Evolutionary conservation across 2,329 filamentous ascomycete species (phyloP), one percentile per base, ranked within the genome.

Genomic region (Falciphora oryzae): DNA sequence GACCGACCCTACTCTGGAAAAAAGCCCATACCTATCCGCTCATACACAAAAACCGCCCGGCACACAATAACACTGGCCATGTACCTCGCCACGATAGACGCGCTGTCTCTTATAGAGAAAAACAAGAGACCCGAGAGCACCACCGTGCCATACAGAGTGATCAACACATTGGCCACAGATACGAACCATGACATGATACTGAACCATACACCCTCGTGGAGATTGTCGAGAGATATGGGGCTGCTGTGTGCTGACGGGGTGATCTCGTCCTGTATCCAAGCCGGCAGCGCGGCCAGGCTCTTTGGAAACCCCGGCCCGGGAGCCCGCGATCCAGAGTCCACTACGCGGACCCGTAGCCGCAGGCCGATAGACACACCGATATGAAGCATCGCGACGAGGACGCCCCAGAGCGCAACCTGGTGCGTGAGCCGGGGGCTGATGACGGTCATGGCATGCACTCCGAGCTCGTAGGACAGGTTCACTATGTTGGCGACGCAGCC

Each of bases 381-480:
- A 18, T 64, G 57, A 16, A 73, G 68, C 16, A 70, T 22, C 8
- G 70, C 62, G 44, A 67, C 68, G 18, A 70, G 65, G 28, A 70
- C 66, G 8, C 70, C 70, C 72, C 71, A 73, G 16, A 73, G 62
- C 27, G 70, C 69, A 31, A 70, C 63, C 61, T 69, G 63, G 63
- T 70, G 68, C 62, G 68, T 67, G 22, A 65, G 65, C 56, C 64
- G 61, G 10, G 68, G 71, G 2, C 69, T 68, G 64, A 73, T 71
- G 25, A 70, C 67, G 56, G 69, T 68, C 16, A 73, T 61, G 25
- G 70, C 70, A 44, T 71, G 65, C 25, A 69, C 65, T n/a, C 71
- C 69, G 7, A 74, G 66, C 62, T 71, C 66, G 53, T 68, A 73
- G 10, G 69, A 67, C 8, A 73, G 67, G 27, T 69, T 61, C 4